Conservation (phyloP, 257 asterid genomes). For the Henckelia pumila region DNA sequence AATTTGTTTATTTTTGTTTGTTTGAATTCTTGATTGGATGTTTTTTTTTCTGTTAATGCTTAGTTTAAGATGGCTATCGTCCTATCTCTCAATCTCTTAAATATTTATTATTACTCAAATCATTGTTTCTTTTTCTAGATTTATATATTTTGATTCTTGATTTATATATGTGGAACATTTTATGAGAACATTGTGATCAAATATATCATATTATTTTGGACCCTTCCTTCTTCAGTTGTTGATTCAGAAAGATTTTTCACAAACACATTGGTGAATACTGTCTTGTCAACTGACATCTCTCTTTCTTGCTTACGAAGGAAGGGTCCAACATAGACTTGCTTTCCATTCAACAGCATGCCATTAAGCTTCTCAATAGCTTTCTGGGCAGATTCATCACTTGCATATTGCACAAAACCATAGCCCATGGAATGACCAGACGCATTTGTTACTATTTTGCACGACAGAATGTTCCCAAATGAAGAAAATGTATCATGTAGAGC, state of each 20-base stretch:
- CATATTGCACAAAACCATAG: slow-evolving; percentile 60
- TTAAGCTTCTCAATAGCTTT: slow-evolving; percentile 50
- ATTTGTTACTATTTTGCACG: slow-evolving; percentile 65
- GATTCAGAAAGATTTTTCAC: slow-evolving; percentile 55
- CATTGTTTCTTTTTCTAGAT: too few relatives aligned
- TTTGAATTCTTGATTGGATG: too few relatives aligned
- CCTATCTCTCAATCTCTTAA: too few relatives aligned
- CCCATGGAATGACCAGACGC: slow-evolving; percentile 46
- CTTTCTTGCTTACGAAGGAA: slow-evolving; percentile 54
- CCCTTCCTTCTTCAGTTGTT: slow-evolving; percentile 53
- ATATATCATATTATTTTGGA: too few relatives aligned
- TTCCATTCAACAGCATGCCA: slow-evolving; percentile 54
- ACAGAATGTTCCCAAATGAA: slow-evolving; percentile 49
- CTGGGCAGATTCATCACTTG: slow-evolving; percentile 52
- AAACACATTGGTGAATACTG: slow-evolving; percentile 50
- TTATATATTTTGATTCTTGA: too few relatives aligned
- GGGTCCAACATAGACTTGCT: slow-evolving; percentile 50
- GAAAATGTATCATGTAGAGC: slow-evolving; percentile 56
- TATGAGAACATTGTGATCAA: too few relatives aligned
- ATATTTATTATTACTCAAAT: too few relatives aligned
- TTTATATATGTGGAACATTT: too few relatives aligned
- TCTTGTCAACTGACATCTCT: slow-evolving; percentile 27
- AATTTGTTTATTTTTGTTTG: too few relatives aligned
- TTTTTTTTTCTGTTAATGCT: too few relatives aligned
- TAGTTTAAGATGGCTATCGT: too few relatives aligned